Base-by-base conservation (phyloP, 192 early-diverging fungal species). In the Irineochytrium annulatum region DNA sequence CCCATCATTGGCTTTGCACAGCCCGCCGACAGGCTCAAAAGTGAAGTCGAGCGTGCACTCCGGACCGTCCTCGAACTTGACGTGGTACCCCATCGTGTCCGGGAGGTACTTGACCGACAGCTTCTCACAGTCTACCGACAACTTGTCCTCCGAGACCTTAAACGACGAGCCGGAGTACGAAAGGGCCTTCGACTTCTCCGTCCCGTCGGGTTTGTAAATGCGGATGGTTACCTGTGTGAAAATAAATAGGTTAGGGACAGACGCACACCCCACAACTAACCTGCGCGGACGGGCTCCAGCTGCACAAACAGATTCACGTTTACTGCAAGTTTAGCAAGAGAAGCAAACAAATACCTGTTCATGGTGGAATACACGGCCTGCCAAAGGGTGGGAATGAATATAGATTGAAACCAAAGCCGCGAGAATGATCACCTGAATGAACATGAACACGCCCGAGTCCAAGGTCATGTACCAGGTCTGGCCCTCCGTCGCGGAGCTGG, bases 381-480 rank as follows among this genome's bases (percentile, higher is more conserved):
- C 30, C 6, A 34, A 33, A 51, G 43, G 22, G 46, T 24, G 30
- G 30, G 41, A 63, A 17, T 20, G 14, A 28, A 13, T 28, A 20
- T 3, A 4, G 52, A 60, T n/a, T 4, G 16, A 3, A 54, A 19
- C 6, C 39, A 26, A 46, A 3, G 17, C 8, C 29, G 3, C 20
- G 30, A 17, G 49, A 35, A 28, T 20, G 4, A 19, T n/a, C 32
- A 95, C 75, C 71, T 97, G 94, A 16, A 94, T 80, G 74, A 94
- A 86, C n/a, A 83, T 83, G 68, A 88, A 83, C 54, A 77, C 77
- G 3, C 94, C 94, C 20, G 79, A 67, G 49, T 87, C 72, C 8
- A 82, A 81, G 43, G 85, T 80, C 32, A 92, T 63, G 70, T 97
- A 94, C 64, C 92, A 86, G 14, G 90, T 90, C 66, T 93, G 91